Evolutionary conservation across 1,139 yeast species (phyloP).

Genomic region (Yamadazyma buinensis): DNA sequence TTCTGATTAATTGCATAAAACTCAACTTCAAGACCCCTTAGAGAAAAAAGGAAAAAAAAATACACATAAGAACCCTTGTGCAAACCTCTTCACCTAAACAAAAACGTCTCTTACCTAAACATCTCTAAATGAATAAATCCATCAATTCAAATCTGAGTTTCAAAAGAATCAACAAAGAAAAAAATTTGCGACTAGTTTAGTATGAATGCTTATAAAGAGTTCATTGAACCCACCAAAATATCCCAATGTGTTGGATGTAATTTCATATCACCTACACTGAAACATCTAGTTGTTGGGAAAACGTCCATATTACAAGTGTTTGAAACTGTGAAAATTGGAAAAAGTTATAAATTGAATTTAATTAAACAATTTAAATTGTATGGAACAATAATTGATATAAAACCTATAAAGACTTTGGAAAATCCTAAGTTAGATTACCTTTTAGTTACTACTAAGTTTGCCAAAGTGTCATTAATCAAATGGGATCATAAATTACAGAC

Average conservation of each 20-base stretch:
- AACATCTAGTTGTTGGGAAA: constrained; percentile 66
- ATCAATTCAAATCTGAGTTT: too few relatives aligned
- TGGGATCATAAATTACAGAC: constrained; percentile 59
- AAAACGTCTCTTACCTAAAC: too few relatives aligned
- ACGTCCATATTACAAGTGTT: constrained; percentile 72
- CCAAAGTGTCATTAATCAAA: constrained; percentile 71
- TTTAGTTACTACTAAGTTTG: constrained; percentile 65
- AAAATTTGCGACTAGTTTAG: constrained; percentile 6
- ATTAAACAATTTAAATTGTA: constrained; percentile 66
- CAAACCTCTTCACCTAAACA: too few relatives aligned
- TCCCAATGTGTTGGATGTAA: constrained; percentile 59
- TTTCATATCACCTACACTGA: constrained; percentile 48
- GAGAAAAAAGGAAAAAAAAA: too few relatives aligned
- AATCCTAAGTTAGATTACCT: constrained; percentile 55
- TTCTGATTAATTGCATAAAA: too few relatives aligned
- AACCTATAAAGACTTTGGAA: constrained; percentile 49
- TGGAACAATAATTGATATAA: constrained; percentile 64
- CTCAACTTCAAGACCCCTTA: too few relatives aligned
- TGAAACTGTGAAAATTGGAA: constrained; percentile 31
- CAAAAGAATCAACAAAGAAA: background rate
- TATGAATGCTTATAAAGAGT: constrained; percentile 84
- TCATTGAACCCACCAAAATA: constrained; percentile 76
- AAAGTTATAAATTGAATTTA: constrained; percentile 43
- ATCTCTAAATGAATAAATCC: too few relatives aligned
- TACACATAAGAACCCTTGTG: too few relatives aligned